Base-by-base conservation (phyloP, 148 eudicot species). In the Selenicereus undatus region DNA sequence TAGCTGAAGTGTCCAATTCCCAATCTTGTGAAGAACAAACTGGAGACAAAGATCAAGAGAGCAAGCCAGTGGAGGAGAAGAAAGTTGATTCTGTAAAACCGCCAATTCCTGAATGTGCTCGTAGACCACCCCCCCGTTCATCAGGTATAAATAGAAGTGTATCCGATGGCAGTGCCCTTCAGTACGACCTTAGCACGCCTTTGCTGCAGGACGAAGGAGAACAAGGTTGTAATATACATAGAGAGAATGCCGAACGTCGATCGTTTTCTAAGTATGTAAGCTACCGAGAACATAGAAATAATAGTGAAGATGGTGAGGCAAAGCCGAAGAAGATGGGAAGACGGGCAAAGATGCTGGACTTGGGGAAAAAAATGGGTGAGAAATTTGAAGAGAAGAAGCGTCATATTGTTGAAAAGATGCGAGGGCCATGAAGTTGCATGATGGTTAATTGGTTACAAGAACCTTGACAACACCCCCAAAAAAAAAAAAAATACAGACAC, bases 301-400 rank as follows among this genome's bases (percentile, higher is more conserved):
- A 17, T 29, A 56, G 71, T 26, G 93, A 84, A 75, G 93, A 86
- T 12, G 97, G 91, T 77, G 98, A 91, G 75, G 64, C 68, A n/a
- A 91, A 77, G 77, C 83, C 82, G 22, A 92, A 85, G 86, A 90
- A 85, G 83, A 60, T 80, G 71, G 98, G 98, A 74, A 84, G 89
- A 69, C 90, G 71, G 82, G 97, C 97, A 22, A 89, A 89, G 82
- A 90, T 96, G 99, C 84, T 86, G 50, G 98, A 93, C 50, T 87
- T 96, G 83, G 87, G 94, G 71, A 92, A 91, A 86, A 96, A 88
- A 86, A 88, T 93, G 94, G 89, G 94, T 8, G 99, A 89, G 76
- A 96, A 95, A 84, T 75, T 95, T 16, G 99, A 90, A 81, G 99
- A 92, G 84, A 91, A 89, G 83, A 89, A 91, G 80, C 92, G 97